phyloP scores from a whole-genome alignment of 768 basidiomycete genomes.

The Pulveroboletus sp. region DNA sequence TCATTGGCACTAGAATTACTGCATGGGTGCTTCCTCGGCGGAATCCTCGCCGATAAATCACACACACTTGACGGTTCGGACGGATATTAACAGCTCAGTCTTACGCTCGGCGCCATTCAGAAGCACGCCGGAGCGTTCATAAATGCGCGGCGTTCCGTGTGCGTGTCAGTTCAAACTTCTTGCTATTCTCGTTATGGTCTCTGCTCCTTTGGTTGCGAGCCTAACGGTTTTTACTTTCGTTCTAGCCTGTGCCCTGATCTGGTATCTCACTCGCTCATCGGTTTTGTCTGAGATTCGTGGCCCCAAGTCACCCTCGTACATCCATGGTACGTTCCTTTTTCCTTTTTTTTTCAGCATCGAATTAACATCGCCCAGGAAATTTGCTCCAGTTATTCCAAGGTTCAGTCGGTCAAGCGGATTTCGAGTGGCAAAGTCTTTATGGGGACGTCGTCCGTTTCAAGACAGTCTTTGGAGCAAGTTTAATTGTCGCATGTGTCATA shows the following conservation, averaged over 20 bases:
- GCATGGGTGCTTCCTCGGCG: background rate
- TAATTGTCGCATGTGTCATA: background rate
- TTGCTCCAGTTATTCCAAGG: background rate
- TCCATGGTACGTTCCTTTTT: background rate
- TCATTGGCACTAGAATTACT: background rate
- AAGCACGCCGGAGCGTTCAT: background rate
- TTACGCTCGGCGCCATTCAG: too few species aligned
- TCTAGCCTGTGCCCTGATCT: background rate
- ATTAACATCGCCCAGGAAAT: background rate
- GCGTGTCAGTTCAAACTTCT: background rate
- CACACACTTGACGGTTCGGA: too few species aligned
- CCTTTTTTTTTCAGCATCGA: background rate
- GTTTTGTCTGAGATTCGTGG: background rate
- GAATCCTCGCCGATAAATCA: too few species aligned
- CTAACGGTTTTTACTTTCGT: background rate
- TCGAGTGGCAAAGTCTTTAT: background rate
- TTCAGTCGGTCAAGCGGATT: background rate
- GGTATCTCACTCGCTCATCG: background rate
- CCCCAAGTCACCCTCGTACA: background rate
- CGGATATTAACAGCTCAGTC: too few species aligned
- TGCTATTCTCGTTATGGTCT: background rate
- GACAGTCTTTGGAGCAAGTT: conserved; percentile 10
- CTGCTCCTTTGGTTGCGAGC: background rate
- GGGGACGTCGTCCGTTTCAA: background rate
- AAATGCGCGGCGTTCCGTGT: background rate